These are phyloP conservation scores for Aureobasidium subglaciale DNA, from an alignment of 2,329 filamentous ascomycete species.

Conservation along the genomic window DNA sequence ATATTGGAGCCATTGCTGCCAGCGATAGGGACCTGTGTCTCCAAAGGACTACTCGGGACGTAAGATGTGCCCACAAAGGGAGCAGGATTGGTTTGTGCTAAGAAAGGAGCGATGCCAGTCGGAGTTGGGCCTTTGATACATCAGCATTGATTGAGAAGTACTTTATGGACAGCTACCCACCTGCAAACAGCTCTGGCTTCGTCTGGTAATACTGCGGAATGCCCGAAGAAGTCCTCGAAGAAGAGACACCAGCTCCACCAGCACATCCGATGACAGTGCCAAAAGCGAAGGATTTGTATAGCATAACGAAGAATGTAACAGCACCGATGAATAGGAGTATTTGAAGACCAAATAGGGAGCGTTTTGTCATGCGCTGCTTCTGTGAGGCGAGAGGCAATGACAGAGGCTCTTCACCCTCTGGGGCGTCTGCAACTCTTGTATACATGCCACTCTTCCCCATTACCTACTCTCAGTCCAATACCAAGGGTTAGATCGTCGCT, in stretches of 20 bases:
- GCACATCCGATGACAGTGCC: conserved; percentile 22
- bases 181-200: conserved; percentile 46
- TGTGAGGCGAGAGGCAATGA: neutral
- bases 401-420: neutral
- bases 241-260: conserved; percentile 19
- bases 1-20: conserved; percentile 58
- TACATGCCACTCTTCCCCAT: conserved; percentile 6
- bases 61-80: conserved; percentile 55
- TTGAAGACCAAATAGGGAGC: conserved; percentile 16
- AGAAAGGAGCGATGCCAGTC: conserved; percentile 62
- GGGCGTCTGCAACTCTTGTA: conserved; percentile 1
- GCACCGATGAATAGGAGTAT: conserved; percentile 19
- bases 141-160: neutral
- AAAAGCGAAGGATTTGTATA: conserved; percentile 27
- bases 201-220: conserved; percentile 60
- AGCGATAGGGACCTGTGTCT: conserved; percentile 61
- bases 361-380: conserved; percentile 4
- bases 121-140: conserved; percentile 51
- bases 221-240: conserved; percentile 14
- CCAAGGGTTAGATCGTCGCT: neutral
- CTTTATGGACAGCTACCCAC: conserved; percentile 17
- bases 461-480: neutral
- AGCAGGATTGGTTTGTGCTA: conserved; percentile 63
- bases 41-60: conserved; percentile 61
- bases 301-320: conserved; percentile 26